A percentile compares a stretch with the other conserved stretches of the same genome.
phyloP scores from a whole-genome alignment of 2,329 filamentous ascomycete species.

The Colletotrichum eremochloae region DNA sequence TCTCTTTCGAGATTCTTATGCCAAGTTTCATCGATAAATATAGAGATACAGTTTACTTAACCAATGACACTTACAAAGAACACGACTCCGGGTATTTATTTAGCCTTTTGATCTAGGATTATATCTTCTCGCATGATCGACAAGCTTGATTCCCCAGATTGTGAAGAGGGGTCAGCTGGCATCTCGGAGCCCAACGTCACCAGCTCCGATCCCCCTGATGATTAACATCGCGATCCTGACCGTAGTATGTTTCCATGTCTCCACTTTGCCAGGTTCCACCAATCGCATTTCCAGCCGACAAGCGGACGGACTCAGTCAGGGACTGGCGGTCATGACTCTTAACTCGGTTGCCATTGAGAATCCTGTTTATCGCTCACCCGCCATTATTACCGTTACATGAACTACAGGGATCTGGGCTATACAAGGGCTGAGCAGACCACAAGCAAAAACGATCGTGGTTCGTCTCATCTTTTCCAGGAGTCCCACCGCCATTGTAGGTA shows the following conservation, averaged over 20 bases:
- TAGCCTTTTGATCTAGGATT: too few species aligned
- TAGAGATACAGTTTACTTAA: too few species aligned
- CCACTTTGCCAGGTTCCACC: background rate
- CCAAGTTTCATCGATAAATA: too few species aligned
- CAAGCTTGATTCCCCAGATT: background rate
- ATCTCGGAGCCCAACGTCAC: constrained; percentile 12
- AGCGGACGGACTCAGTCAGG: constrained; percentile 10
- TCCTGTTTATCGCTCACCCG: constrained; percentile 8
- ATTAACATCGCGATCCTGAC: background rate
- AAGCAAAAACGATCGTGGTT: background rate
- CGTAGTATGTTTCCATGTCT: background rate
- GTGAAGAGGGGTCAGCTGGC: background rate
- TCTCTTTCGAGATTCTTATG: too few species aligned
- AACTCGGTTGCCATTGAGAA: constrained; percentile 1
- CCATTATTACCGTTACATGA: background rate
- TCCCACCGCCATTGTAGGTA: constrained; percentile 29
- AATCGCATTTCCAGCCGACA: background rate
- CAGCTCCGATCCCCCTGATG: constrained; percentile 5
- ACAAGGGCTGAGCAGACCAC: constrained; percentile 14
- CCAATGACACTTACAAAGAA: too few species aligned
- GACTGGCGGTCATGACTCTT: constrained; percentile 1
- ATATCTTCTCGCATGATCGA: background rate
- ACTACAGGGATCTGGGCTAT: background rate
- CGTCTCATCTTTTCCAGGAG: background rate
- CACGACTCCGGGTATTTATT: too few species aligned